Conservation (phyloP, 345 rosid species). For the Citrus inodora region DNA sequence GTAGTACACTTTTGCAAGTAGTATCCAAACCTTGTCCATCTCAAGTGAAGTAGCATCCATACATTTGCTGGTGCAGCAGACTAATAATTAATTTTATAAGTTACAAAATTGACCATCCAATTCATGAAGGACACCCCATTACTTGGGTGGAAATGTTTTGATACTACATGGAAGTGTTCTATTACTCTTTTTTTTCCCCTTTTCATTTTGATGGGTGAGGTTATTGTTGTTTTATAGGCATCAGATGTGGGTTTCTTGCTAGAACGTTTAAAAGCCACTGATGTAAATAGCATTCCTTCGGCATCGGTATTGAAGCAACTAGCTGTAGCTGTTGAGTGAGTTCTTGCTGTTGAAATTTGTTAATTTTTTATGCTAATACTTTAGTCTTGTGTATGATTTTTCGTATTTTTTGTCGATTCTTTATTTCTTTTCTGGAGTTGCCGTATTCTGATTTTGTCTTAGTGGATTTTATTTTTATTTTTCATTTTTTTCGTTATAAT, state of each 20-base stretch:
- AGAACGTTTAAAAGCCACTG: conserved; percentile 53
- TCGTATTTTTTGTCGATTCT: not conserved
- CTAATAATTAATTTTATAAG: not conserved
- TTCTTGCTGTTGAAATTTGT: conserved; percentile 17
- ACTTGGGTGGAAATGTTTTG: not conserved
- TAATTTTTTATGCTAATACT: not conserved
- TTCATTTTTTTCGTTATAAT: not conserved
- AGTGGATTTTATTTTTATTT: not conserved
- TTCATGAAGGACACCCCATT: not conserved
- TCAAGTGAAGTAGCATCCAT: not conserved
- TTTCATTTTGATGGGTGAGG: not conserved
- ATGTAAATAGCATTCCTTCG: conserved; percentile 62
- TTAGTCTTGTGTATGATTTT: not conserved
- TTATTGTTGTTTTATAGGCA: conserved; percentile 30
- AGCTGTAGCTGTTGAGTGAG: conserved; percentile 83
- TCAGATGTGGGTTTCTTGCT: conserved; percentile 46
- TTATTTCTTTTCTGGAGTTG: not conserved
- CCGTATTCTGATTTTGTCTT: not conserved
- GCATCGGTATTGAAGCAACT: conserved; percentile 72
- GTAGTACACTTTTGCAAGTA: not conserved
- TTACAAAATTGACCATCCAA: not conserved
- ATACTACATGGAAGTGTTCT: not conserved
- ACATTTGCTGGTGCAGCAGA: too few species aligned
- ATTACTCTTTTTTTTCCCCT: not conserved
- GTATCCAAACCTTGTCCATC: not conserved